Evolutionary conservation across 305 asterid genomes (phyloP), one percentile per base, ranked within the genome.

Genomic region (Solanum chacoense): DNA sequence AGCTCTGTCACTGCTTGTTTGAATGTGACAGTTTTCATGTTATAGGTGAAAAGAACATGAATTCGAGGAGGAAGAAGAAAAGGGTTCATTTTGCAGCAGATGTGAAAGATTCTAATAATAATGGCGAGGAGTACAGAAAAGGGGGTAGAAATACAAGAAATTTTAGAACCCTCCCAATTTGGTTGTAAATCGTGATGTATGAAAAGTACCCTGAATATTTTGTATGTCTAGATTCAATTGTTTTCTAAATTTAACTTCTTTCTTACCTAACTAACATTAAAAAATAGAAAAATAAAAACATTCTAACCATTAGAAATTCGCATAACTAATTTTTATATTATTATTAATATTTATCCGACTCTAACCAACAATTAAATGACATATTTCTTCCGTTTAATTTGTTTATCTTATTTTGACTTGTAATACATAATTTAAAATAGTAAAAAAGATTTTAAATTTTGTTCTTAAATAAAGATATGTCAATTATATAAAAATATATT

Each of bases 81-180:
- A 89, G 38, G 75, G 95, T 92, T 12, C 77, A 85, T 22, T 93
- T 93, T 90, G 94, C 95, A 4, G 94, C 87, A 13, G 93, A 91
- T 78, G 92, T 91, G 85, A 92, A 91, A 79, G 93, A 92, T 59
- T 88, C 92, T 35, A 88, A 74, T 7, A 91, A 92, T 11, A 89
- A 91, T 40, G 96, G 97, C 0, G 95, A 95, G 77, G 80, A 84
- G 50, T 93, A 93, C 92, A 89, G 97, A 77, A 92, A 88, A 63
- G 80, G 55, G 11, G 87, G 85, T 55, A 88, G 75, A 1, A 42
- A 8, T 45, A 79, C 5, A 38, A 38, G 24, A 79, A 26, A 79
- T 26, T 38, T 6, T 38, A 79, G 35, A 3, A 32, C 6, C 34
- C 13, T 78, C 18, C 67, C 26, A 7, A 80, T 80, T 42, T 42